phyloP scores from a whole-genome alignment of 2,329 filamentous ascomycete genomes.

The Penicillium capsulatum region DNA sequence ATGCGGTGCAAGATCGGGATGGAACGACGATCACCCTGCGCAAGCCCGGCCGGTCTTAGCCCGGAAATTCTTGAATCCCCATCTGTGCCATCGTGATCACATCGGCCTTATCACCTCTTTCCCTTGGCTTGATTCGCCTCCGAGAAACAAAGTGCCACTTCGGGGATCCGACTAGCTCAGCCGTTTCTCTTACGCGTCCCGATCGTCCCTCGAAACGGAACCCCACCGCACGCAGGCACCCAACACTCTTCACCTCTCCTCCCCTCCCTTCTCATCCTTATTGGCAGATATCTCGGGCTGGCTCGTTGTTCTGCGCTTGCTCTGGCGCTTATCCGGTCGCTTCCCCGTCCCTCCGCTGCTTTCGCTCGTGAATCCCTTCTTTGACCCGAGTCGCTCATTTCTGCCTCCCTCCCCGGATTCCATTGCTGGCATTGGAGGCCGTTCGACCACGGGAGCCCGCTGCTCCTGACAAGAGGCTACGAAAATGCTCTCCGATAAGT shows the following conservation, averaged over 20 bases:
- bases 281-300: slow-evolving; percentile 21
- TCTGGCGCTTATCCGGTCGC: slow-evolving; percentile 1
- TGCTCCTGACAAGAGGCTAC: slow-evolving; percentile 30
- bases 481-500: slow-evolving; percentile 45
- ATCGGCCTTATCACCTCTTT: too few species aligned
- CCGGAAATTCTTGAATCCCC: too few species aligned
- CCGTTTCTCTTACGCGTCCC: slow-evolving; percentile 23
- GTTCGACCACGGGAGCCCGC: slow-evolving; percentile 33
- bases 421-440: slow-evolving; percentile 32
- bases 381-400: slow-evolving; percentile 13
- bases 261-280: slow-evolving; percentile 10
- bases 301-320: slow-evolving; percentile 14
- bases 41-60: too few species aligned
- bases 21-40: slow-evolving; percentile 14
- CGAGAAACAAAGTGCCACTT: too few species aligned
- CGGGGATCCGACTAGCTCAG: slow-evolving; percentile 2
- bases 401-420: slow-evolving; percentile 5
- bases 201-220: slow-evolving; percentile 27
- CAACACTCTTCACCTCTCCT: slow-evolving; percentile 11
- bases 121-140: too few species aligned
- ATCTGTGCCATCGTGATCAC: too few species aligned
- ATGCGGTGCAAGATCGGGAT: slow-evolving; percentile 16
- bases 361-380: slow-evolving; percentile 9
- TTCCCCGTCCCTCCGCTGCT: slow-evolving; percentile 1
- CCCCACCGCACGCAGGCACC: slow-evolving; percentile 28